These are phyloP conservation scores for Neoboletus magnificus DNA, from an alignment of 768 basidiomycete species.

Conservation along the genomic window DNA sequence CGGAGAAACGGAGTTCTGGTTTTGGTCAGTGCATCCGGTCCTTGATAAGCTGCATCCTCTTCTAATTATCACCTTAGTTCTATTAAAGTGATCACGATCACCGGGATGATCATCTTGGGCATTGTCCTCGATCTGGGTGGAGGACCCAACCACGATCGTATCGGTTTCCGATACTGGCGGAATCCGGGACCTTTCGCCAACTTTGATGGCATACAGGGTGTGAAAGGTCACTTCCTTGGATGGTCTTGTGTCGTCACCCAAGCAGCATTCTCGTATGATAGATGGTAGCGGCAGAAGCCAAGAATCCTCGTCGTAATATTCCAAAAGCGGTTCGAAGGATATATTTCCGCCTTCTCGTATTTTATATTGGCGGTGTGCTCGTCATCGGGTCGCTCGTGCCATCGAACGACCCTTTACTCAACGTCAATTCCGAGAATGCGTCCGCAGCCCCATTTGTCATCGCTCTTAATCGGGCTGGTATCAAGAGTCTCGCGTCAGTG, in stretches of 20 bases:
- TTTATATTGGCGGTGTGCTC: slow-evolving; percentile 35
- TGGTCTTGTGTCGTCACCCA: slow-evolving; percentile 51
- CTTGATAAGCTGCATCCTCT: neutral
- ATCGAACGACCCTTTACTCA: slow-evolving; percentile 39
- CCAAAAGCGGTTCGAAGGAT: slow-evolving; percentile 38
- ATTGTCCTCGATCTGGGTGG: slow-evolving; percentile 50
- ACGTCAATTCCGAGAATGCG: slow-evolving; percentile 36
- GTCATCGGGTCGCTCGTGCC: slow-evolving; percentile 46
- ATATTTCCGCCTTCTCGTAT: slow-evolving; percentile 39
- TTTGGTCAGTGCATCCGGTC: slow-evolving; percentile 24
- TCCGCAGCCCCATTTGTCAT: slow-evolving; percentile 52
- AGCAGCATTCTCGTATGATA: slow-evolving; percentile 50
- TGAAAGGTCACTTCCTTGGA: slow-evolving; percentile 45
- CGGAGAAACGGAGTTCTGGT: slow-evolving; percentile 46
- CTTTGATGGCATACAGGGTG: slow-evolving; percentile 35
- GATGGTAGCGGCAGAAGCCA: slow-evolving; percentile 42
- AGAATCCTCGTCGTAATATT: slow-evolving; percentile 42
- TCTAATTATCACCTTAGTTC: slow-evolving; percentile 30
- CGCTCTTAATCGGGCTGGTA: slow-evolving; percentile 47
- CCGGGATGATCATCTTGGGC: slow-evolving; percentile 40
- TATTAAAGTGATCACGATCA: slow-evolving; percentile 49
- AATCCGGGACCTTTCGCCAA: slow-evolving; percentile 56
- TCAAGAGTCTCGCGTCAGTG: slow-evolving; percentile 48
- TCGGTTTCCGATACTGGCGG: slow-evolving; percentile 44
- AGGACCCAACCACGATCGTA: slow-evolving; percentile 47